Conservation (phyloP, 1,284 basidiomycete species). For the Cystobasidium sp. region DNA sequence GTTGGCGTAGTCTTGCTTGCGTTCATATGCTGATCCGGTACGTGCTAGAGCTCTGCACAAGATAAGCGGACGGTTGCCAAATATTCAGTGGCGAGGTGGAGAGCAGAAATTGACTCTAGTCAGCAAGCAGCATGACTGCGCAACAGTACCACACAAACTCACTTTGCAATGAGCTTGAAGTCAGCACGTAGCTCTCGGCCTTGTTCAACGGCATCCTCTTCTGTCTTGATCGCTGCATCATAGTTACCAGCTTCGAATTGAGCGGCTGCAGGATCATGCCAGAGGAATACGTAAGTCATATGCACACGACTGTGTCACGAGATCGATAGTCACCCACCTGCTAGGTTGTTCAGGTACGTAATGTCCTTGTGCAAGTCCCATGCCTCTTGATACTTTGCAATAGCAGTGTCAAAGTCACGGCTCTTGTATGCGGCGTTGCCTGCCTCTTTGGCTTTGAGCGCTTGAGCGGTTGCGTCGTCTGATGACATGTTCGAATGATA, state of each 20-base stretch:
- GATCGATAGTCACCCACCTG: constrained; percentile 63
- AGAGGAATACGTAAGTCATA: not conserved
- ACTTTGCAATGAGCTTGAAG: constrained; percentile 66
- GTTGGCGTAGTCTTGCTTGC: constrained; percentile 74
- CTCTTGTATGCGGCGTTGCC: constrained; percentile 46
- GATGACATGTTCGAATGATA: constrained; percentile 7
- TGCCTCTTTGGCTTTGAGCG: constrained; percentile 73
- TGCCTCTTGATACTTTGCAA: constrained; percentile 66
- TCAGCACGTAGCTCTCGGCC: constrained; percentile 69
- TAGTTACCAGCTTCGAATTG: constrained; percentile 93
- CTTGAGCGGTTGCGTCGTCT: constrained; percentile 66
- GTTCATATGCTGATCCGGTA: constrained; percentile 81
- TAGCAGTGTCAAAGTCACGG: constrained; percentile 55
- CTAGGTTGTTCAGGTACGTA: constrained; percentile 87
- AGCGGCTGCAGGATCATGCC: constrained; percentile 64
- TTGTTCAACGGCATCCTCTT: constrained; percentile 92
- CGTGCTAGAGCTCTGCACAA: constrained; percentile 77
- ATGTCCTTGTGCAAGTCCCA: constrained; percentile 94
- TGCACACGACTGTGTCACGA: not conserved
- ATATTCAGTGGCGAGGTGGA: constrained; percentile 6
- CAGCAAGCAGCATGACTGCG: not conserved
- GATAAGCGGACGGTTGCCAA: constrained; percentile 8
- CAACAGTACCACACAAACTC: constrained; percentile 1
- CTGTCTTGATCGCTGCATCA: constrained; percentile 86
- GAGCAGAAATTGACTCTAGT: constrained; percentile 3